A percentile compares a stretch with the other conserved stretches of the same genome.
Conservation (phyloP, 2,329 filamentous ascomycete genomes). For the Saccharata proteae region DNA sequence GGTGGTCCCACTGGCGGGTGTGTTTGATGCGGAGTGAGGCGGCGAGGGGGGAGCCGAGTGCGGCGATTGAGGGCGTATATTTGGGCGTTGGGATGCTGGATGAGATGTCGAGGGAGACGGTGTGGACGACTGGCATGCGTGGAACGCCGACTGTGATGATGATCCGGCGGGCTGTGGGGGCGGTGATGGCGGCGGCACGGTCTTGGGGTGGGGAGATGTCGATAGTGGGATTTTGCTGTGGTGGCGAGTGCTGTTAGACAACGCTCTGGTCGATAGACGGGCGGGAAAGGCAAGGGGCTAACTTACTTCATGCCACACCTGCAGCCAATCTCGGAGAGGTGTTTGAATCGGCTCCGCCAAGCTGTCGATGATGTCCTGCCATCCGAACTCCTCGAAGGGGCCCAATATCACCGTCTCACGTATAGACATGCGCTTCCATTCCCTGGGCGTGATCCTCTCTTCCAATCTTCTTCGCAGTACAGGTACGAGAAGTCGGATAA, state of each 20-base stretch:
- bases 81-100: constrained; percentile 14
- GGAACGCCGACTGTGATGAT: constrained; percentile 85
- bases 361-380: constrained; percentile 40
- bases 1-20: constrained; percentile 40
- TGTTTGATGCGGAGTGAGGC: constrained; percentile 48
- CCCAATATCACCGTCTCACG: constrained; percentile 40
- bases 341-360: constrained; percentile 33
- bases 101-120: constrained; percentile 51
- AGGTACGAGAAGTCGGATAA: constrained; percentile 40
- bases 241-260: constrained; percentile 13
- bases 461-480: constrained; percentile 37
- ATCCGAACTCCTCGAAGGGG: constrained; percentile 40
- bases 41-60: constrained; percentile 52
- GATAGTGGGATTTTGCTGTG: constrained; percentile 17
- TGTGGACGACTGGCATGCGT: constrained; percentile 70
- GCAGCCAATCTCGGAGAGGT: constrained; percentile 39
- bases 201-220: constrained; percentile 13
- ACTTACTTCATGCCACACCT: constrained; percentile 44
- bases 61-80: constrained; percentile 31
- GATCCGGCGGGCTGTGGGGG: constrained; percentile 45
- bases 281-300: constrained; percentile 2
- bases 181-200: constrained; percentile 17
- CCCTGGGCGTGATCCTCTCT: constrained; percentile 32
- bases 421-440: constrained; percentile 44
- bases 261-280: background rate